These are phyloP conservation scores for Hippophae gyantsensis DNA, from an alignment of 306 rosid species.

Conservation along the genomic window DNA sequence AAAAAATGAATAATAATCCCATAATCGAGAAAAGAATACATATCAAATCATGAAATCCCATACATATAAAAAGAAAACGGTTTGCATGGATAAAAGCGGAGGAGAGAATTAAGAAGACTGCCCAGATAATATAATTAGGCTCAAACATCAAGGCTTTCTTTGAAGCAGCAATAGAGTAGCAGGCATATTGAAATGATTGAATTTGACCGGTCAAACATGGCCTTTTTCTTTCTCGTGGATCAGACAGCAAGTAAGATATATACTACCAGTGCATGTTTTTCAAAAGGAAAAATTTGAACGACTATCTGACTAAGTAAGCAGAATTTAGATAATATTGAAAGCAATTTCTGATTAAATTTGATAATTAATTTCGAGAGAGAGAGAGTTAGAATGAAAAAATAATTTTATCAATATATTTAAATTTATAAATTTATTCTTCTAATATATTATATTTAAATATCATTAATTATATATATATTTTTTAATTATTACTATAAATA, in stretches of 20 bases:
- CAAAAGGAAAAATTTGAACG: too few species aligned
- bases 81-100: slow-evolving; percentile 4
- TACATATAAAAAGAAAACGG: slow-evolving; percentile 10
- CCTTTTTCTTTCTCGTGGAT: slow-evolving; percentile 13
- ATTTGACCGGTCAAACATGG: slow-evolving; percentile 63
- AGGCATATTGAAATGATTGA: slow-evolving; percentile 51
- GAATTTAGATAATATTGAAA: too few species aligned
- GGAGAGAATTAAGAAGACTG: slow-evolving; percentile 10
- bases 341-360: too few species aligned
- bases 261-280: background rate
- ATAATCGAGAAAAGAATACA: too few species aligned
- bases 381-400: too few species aligned
- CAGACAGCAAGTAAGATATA: background rate
- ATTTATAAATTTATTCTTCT: too few species aligned
- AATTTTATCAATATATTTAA: too few species aligned
- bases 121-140: slow-evolving; percentile 12
- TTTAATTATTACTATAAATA: too few species aligned
- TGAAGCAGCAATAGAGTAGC: slow-evolving; percentile 35
- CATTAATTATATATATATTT: too few species aligned
- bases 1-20: background rate
- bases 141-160: slow-evolving; percentile 34
- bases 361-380: too few species aligned
- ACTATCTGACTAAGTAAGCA: too few species aligned
- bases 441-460: too few species aligned
- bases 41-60: background rate